These are phyloP conservation scores for Phytopythium boreale DNA, from an alignment of 352 stramenopile genomes.

Conservation along the genomic window DNA sequence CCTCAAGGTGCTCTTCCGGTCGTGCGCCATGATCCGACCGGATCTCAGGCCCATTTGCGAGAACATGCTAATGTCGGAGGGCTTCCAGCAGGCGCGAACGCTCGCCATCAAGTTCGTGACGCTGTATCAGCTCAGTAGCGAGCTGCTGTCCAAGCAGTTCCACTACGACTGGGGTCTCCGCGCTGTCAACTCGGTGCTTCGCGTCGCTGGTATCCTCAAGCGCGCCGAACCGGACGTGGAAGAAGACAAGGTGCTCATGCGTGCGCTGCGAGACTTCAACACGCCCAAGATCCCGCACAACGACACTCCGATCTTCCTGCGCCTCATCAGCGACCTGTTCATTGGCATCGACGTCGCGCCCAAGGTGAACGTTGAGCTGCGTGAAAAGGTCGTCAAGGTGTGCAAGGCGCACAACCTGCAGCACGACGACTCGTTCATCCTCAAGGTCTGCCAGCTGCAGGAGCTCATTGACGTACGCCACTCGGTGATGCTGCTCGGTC, in stretches of 20 bases:
- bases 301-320: slow-evolving; percentile 87
- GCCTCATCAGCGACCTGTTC: slow-evolving; percentile 85
- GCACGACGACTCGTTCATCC: slow-evolving; percentile 83
- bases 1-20: slow-evolving; percentile 90
- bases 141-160: slow-evolving; percentile 89
- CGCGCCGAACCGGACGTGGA: slow-evolving; percentile 77
- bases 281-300: slow-evolving; percentile 87
- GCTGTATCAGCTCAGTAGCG: slow-evolving; percentile 82
- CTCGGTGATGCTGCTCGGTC: slow-evolving; percentile 85
- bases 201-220: slow-evolving; percentile 85
- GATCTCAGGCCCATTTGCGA: slow-evolving; percentile 91
- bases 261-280: slow-evolving; percentile 84
- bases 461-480: slow-evolving; percentile 88
- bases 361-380: slow-evolving; percentile 92
- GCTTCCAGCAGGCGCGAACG: slow-evolving; percentile 83
- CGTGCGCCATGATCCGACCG: slow-evolving; percentile 93
- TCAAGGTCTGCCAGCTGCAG: slow-evolving; percentile 86
- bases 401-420: slow-evolving; percentile 88
- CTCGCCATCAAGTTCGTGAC: slow-evolving; percentile 93
- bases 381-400: slow-evolving; percentile 90
- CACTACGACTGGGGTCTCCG: slow-evolving; percentile 91
- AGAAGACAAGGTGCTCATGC: slow-evolving; percentile 88
- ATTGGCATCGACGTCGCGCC: slow-evolving; percentile 93
- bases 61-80: slow-evolving; percentile 90
- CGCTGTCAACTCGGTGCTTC: slow-evolving; percentile 86